These are phyloP conservation scores for Tolypocladium inflatum DNA, from an alignment of 2,329 filamentous ascomycete species.

Conservation along the genomic window DNA sequence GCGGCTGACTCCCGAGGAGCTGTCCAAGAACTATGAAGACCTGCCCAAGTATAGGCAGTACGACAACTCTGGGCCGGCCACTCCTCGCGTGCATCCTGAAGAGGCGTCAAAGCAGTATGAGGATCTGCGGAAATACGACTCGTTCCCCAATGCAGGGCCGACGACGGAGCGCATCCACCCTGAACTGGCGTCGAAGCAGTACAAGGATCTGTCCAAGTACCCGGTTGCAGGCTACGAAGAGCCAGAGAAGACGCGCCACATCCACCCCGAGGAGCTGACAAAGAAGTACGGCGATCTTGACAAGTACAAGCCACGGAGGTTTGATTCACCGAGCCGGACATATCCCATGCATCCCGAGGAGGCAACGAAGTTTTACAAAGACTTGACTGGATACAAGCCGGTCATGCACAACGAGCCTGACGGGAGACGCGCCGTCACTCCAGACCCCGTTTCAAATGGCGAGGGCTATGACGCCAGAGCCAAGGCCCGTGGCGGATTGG, in stretches of 20 bases:
- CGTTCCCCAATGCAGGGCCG: conserved; percentile 14
- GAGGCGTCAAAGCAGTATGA: conserved; percentile 26
- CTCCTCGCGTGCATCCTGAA: conserved; percentile 18
- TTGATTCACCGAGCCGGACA: conserved; percentile 15
- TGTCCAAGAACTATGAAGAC: conserved; percentile 27
- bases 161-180: conserved; percentile 14
- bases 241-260: conserved; percentile 11
- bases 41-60: conserved; percentile 11
- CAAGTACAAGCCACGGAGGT: conserved; percentile 24
- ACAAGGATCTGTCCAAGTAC: conserved; percentile 23
- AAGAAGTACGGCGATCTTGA: conserved; percentile 32
- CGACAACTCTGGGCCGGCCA: conserved; percentile 15
- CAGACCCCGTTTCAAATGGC: conserved; percentile 22
- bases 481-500: not conserved
- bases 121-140: conserved; percentile 24
- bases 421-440: conserved; percentile 15
- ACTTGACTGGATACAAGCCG: conserved; percentile 29
- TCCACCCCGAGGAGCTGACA: conserved; percentile 27
- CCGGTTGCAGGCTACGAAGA: conserved; percentile 20
- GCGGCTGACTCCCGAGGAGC: conserved; percentile 23
- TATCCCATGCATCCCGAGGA: conserved; percentile 24
- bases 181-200: conserved; percentile 21
- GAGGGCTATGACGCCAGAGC: conserved; percentile 26
- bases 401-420: conserved; percentile 26
- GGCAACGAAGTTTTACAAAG: conserved; percentile 27